A percentile compares a stretch with the other conserved stretches of the same genome.
These are phyloP conservation scores for Tremella yokohamensis DNA, from an alignment of 768 basidiomycete genomes.

Conservation along the genomic window DNA sequence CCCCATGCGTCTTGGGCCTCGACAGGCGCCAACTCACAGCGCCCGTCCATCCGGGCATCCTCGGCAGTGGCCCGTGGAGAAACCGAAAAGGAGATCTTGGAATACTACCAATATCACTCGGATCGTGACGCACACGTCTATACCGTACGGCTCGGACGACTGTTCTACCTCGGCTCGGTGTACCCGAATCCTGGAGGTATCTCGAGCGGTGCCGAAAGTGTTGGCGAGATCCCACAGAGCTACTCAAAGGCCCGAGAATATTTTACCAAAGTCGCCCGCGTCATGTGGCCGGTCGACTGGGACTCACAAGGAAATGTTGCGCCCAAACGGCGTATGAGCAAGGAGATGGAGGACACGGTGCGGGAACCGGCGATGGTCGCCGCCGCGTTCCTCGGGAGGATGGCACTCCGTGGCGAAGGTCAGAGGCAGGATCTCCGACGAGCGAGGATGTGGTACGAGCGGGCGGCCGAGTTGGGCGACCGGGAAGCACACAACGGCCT, in stretches of 20 bases:
- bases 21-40: slow-evolving; percentile 67
- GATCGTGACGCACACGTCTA: slow-evolving; percentile 85
- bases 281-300: slow-evolving; percentile 66
- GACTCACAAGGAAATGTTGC: slow-evolving; percentile 25
- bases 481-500: slow-evolving; percentile 84
- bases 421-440: slow-evolving; percentile 67
- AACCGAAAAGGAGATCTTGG: slow-evolving; percentile 87
- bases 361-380: slow-evolving; percentile 70
- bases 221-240: slow-evolving; percentile 78
- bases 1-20: slow-evolving; percentile 91
- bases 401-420: slow-evolving; percentile 92
- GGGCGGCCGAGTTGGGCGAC: slow-evolving; percentile 66
- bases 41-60: slow-evolving; percentile 78
- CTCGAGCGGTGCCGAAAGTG: slow-evolving; percentile 84
- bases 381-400: slow-evolving; percentile 84
- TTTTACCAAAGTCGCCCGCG: slow-evolving; percentile 76
- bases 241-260: slow-evolving; percentile 73
- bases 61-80: slow-evolving; percentile 80
- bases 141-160: slow-evolving; percentile 87
- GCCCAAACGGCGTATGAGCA: slow-evolving; percentile 48
- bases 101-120: slow-evolving; percentile 95
- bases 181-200: slow-evolving; percentile 76
- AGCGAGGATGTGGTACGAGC: slow-evolving; percentile 92
- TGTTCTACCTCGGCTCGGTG: slow-evolving; percentile 93
- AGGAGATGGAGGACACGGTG: slow-evolving; percentile 49